Evolutionary conservation across 441 rosid genomes (phyloP), one percentile per base, ranked within the genome.

Genomic region (Eutrema salsugineum): DNA sequence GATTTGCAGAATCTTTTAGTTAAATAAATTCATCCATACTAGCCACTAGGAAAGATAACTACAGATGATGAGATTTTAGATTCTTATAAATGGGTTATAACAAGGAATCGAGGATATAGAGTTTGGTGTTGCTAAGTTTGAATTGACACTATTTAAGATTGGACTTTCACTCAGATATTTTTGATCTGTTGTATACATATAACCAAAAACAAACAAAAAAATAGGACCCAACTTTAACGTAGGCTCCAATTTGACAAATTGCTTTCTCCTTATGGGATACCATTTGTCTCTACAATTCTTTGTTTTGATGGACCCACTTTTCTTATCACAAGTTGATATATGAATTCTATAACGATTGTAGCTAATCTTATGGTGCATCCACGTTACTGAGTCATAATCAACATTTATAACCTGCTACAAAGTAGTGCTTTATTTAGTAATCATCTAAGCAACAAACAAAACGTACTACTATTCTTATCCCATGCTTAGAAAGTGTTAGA

Each of bases 241-340:
- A 49, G 67, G 62, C 66, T 57, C 71, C 71, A 63, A 64, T 40
- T 76, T 63, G 76, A 57, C 67, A 63, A 70, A 76, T 62, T 54
- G 62, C 67, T 76, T 76, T 76, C 66, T 69, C 22, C 66, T 68
- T 76, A 63, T 63, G 75, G 66, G 79, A 76, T 70, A 70, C 76
- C 79, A 70, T 76, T 70, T 76, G 79, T 76, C 79, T 70, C 67
- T 64, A 70, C 71, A 70, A 46, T 43, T 75, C 55, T 30, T 46
- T n/a, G 32, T 3, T 36, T 22, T 22, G 2, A 62, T 39, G 75
- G 75, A 57, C 55, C 75, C 70, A 20, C 39, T 63, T 63, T 63
- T 55, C 64, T 62, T 76, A 66, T 66, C 66, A 56, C 66, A 47
- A 39, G 51, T 50, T 75, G 40, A 9, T 36, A 7, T 48, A 32